These are phyloP conservation scores for Spizellomyces punctatus DNA, from an alignment of 192 early-diverging fungal species.

Conservation along the genomic window DNA sequence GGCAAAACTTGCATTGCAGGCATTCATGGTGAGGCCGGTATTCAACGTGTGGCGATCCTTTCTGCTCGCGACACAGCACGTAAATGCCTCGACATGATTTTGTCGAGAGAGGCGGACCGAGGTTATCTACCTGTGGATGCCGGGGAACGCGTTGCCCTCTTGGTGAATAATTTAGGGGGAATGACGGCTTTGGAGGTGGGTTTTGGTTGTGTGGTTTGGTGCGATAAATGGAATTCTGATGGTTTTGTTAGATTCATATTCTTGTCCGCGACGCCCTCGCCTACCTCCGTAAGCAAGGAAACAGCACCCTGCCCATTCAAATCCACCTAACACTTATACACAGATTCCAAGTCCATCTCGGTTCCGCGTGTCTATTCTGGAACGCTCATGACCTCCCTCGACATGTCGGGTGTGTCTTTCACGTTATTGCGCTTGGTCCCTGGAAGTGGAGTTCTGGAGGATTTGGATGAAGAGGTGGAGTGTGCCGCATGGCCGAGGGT, in stretches of 20 bases:
- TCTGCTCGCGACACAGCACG: constrained; percentile 54
- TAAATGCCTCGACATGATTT: constrained; percentile 46
- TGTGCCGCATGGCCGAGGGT: constrained; percentile 60
- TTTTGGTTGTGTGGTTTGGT: constrained; percentile 11
- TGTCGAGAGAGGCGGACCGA: constrained; percentile 53
- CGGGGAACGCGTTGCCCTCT: constrained; percentile 54
- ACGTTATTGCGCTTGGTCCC: constrained; percentile 64
- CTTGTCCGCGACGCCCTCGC: no score
- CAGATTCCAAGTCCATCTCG: constrained; percentile 34
- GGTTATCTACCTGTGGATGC: constrained; percentile 15
- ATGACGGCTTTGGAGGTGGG: constrained; percentile 73
- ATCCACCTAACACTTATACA: constrained; percentile 10
- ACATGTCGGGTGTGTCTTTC: constrained; percentile 79
- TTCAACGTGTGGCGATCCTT: constrained; percentile 38
- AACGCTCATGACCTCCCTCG: constrained; percentile 77
- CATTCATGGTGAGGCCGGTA: constrained; percentile 85
- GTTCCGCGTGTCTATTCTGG: constrained; percentile 66
- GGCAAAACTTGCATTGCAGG: constrained; percentile 14
- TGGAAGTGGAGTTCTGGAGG: constrained; percentile 46
- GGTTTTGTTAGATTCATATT: neutral
- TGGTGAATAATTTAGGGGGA: constrained; percentile 86
- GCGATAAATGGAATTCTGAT: no score
- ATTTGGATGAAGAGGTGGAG: constrained; percentile 62
- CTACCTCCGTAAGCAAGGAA: neutral
- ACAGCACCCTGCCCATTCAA: neutral